A percentile compares a stretch with the other conserved stretches of the same genome.
Conservation (phyloP, 768 basidiomycete species). For the Phanerochaete carnosa region DNA sequence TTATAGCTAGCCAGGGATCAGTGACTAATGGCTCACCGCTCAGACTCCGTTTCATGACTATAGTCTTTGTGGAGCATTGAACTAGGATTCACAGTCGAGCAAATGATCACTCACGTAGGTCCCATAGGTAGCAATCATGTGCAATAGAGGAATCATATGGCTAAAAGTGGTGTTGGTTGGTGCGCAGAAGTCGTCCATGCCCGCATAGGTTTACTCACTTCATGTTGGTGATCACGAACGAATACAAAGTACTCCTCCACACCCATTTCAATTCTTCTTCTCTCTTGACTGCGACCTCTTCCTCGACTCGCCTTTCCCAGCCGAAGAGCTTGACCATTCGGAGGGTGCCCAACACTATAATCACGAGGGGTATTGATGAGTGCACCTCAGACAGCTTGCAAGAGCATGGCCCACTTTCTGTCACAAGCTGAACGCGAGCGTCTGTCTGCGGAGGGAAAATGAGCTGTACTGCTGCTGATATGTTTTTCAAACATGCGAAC, state of each 20-base stretch:
- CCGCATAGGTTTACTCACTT: constrained; percentile 35
- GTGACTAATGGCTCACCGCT: neutral
- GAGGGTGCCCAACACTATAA: constrained; percentile 26
- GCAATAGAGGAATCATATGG: constrained; percentile 4
- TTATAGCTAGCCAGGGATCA: neutral
- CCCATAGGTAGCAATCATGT: constrained; percentile 10
- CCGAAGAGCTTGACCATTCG: constrained; percentile 48
- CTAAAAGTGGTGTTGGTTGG: neutral
- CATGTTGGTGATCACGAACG: constrained; percentile 38
- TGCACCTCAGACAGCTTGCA: neutral
- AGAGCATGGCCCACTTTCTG: neutral
- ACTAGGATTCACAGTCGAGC: neutral
- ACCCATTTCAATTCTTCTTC: constrained; percentile 56
- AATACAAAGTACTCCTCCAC: constrained; percentile 49
- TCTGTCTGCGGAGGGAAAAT: constrained; percentile 34
- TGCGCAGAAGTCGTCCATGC: too few species aligned
- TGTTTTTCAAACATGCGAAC: neutral
- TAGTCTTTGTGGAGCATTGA: neutral
- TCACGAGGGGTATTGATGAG: neutral
- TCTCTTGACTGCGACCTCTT: constrained; percentile 53
- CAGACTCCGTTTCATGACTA: constrained; percentile 7
- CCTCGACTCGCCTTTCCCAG: constrained; percentile 43
- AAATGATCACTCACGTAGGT: constrained; percentile 1
- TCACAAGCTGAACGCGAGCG: constrained; percentile 30
- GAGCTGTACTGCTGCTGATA: neutral